Conservation (phyloP, 805 yeast species). For the Lipomyces spencermartinsiae region DNA sequence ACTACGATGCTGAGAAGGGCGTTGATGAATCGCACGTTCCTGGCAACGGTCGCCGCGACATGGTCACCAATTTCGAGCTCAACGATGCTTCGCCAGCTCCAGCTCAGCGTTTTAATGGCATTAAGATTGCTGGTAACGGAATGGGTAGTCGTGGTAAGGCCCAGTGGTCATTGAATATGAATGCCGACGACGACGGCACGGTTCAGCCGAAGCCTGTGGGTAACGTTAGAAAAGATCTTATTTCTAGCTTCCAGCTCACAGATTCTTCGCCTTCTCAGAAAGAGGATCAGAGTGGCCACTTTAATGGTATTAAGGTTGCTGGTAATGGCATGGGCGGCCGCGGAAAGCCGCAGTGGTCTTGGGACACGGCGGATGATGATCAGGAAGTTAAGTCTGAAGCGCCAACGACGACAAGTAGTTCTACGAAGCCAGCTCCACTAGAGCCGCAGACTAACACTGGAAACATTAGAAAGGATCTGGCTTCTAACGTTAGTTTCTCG, state of each 20-base stretch:
- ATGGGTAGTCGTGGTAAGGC: slow-evolving; percentile 29
- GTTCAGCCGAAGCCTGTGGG: background rate
- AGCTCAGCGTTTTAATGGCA: slow-evolving; percentile 14
- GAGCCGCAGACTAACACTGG: slow-evolving; percentile 7
- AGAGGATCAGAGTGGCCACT: slow-evolving; percentile 16
- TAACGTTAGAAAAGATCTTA: background rate
- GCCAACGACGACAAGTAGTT: background rate
- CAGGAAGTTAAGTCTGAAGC: background rate
- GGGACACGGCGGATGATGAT: background rate
- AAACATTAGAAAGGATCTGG: slow-evolving; percentile 2
- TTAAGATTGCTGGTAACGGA: slow-evolving; percentile 34
- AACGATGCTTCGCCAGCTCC: slow-evolving; percentile 27
- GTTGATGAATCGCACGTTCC: slow-evolving; percentile 11
- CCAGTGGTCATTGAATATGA: slow-evolving; percentile 23
- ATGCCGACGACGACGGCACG: slow-evolving; percentile 21
- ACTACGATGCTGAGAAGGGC: slow-evolving; percentile 19
- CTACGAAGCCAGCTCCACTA: slow-evolving; percentile 11
- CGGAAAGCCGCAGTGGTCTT: slow-evolving; percentile 30
- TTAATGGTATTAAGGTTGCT: slow-evolving; percentile 30
- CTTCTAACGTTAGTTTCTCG: background rate
- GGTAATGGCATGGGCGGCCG: slow-evolving; percentile 38
- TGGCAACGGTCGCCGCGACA: slow-evolving; percentile 27
- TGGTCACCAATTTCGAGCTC: slow-evolving; percentile 19
- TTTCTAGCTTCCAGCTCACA: background rate
- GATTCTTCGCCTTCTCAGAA: slow-evolving; percentile 2